Evolutionary conservation across 2,329 filamentous ascomycete genomes (phyloP), one percentile per base, ranked within the genome.

Genomic region (Talaromyces albobiverticillius): DNA sequence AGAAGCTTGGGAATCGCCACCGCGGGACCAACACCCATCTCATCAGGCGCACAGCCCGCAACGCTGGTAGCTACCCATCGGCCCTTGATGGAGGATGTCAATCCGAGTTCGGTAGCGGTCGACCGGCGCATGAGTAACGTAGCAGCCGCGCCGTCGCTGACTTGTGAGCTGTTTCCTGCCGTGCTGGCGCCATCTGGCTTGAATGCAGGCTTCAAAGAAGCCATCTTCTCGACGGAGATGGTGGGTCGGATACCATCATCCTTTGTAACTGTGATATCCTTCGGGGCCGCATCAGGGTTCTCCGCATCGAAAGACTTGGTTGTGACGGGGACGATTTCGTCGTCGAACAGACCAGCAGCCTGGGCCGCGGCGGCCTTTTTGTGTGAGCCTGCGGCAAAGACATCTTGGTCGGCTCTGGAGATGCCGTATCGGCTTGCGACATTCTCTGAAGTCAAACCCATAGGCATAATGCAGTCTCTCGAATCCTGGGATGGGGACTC

Each of bases 1-100:
- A 96, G 78, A 18, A 96, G 78, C 68, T 87, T 88, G 6, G 92
- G 92, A 50, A 96, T 93, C 0, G 90, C 92, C 25, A 95, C 67
- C 0, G 90, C 90, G 0, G 93, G 92, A 0, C 93, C 92, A 55
- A 96, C 79, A 36, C 93, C 92, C 93, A 97, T 96, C 79, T 96
- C 91, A 66, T 95, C 90, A 0, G 93, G 92, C 49, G 79, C 79
- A 68, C 90, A 95, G 11, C 93, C 92, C 0, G 85, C 84, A 10
- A 89, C 86, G 26, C 85, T 81, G 1, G 88, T 87, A 0, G 82
- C 86, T 0, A 91, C 88, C 77, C 92, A 96, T 70, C 88, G 90
- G 32, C 88, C 92, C 55, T 95, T 85, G 64, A 96, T 89, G 25
- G 76, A 78, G 5, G 77, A 79, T 13, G 78, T 72, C 1, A 95